Conservation (phyloP, 371 early-diverging fungal genomes). For the Mortierella sp. region DNA sequence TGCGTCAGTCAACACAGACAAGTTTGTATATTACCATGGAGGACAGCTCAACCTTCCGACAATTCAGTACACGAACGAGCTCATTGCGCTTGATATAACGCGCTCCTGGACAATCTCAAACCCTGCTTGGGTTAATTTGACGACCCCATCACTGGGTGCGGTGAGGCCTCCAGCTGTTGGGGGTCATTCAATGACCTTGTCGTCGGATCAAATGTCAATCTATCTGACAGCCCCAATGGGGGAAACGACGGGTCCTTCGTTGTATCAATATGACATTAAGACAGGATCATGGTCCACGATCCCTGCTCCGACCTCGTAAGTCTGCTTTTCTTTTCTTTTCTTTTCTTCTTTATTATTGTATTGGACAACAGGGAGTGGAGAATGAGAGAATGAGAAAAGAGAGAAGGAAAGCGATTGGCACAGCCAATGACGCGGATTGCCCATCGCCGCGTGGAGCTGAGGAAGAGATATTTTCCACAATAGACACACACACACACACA, state of each 20-base stretch:
- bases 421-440: no score
- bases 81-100: constrained; percentile 33
- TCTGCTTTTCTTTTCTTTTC: constrained; percentile 1
- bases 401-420: no score
- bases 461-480: no score
- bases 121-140: constrained; percentile 43
- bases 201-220: constrained; percentile 20
- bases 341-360: constrained; percentile 5
- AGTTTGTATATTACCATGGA: constrained; percentile 27
- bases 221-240: constrained; percentile 26
- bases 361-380: no score
- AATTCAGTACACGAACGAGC: constrained; percentile 18
- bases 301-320: constrained; percentile 42
- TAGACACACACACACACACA: no score
- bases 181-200: constrained; percentile 37
- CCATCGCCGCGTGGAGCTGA: no score
- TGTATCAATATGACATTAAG: constrained; percentile 28
- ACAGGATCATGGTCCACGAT: constrained; percentile 22
- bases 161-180: constrained; percentile 9
- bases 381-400: no score
- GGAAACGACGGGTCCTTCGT: constrained; percentile 7
- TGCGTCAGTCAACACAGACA: constrained; percentile 22
- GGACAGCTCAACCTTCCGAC: constrained; percentile 29
- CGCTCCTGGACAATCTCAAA: constrained; percentile 16
- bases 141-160: background rate